Conservation (phyloP, 208 protist species). For the Leishmania arabica region DNA sequence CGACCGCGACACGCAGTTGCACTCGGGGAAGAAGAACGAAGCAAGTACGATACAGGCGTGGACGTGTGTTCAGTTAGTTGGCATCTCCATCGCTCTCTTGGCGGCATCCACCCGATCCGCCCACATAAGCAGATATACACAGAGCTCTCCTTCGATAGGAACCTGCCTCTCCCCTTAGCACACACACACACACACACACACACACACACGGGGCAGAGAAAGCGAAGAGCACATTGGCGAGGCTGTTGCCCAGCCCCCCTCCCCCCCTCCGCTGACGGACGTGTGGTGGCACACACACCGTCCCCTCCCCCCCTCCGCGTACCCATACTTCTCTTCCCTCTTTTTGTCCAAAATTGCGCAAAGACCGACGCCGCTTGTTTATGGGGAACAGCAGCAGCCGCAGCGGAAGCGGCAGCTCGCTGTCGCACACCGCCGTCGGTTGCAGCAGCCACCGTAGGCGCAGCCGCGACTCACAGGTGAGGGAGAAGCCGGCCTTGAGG, state of each 20-base stretch:
- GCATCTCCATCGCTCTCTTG: background rate
- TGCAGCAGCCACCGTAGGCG: background rate
- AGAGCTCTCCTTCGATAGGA: background rate
- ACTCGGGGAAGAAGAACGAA: background rate
- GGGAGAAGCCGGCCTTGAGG: background rate
- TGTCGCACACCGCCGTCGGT: background rate
- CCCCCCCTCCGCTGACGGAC: background rate
- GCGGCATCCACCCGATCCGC: background rate
- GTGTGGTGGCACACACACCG: background rate
- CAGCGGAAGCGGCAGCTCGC: background rate
- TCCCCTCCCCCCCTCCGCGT: too few relatives aligned
- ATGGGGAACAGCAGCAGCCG: constrained; percentile 6
- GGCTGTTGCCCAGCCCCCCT: too few relatives aligned
- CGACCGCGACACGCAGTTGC: background rate
- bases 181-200: background rate
- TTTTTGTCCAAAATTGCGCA: background rate
- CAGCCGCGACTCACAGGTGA: background rate
- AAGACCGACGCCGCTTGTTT: background rate
- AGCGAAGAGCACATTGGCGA: background rate
- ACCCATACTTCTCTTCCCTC: background rate
- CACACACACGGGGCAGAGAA: background rate
- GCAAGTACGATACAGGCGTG: background rate
- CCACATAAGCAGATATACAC: background rate
- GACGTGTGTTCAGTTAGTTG: background rate
- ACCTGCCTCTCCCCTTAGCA: background rate